Conservation (phyloP, 768 basidiomycete genomes). For the Trametes cingulata region DNA sequence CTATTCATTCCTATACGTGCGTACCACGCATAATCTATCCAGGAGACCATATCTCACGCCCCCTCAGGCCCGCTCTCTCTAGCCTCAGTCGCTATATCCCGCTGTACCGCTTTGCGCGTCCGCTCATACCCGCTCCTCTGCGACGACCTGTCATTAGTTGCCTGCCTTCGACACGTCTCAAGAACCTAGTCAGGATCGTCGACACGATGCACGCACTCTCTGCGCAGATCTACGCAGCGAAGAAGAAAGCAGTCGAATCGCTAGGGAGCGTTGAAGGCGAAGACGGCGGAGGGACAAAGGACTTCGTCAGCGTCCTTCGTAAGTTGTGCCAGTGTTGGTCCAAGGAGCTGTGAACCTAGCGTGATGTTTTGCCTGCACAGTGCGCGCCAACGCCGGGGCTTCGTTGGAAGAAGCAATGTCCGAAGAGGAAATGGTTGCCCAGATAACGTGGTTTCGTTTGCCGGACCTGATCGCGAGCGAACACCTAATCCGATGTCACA, state of each 20-base stretch:
- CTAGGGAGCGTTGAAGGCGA: not conserved
- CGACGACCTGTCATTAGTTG: conserved; percentile 36
- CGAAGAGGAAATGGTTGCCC: not conserved
- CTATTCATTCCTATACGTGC: conserved; percentile 17
- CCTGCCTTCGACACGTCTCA: conserved; percentile 36
- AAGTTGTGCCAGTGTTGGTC: not conserved
- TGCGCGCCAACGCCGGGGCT: not conserved
- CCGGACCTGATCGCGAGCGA: too few species aligned
- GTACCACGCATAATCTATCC: not conserved
- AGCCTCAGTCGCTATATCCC: not conserved
- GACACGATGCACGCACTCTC: conserved; percentile 39
- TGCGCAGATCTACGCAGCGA: conserved; percentile 37
- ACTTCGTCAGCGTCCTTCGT: conserved; percentile 2
- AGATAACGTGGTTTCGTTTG: too few species aligned
- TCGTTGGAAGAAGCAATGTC: not conserved
- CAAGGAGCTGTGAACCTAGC: too few species aligned
- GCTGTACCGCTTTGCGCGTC: conserved; percentile 4
- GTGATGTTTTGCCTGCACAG: not conserved
- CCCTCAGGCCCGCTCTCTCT: not conserved
- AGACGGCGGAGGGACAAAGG: not conserved
- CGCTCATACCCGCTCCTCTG: conserved; percentile 28
- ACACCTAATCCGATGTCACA: too few species aligned
- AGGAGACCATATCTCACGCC: not conserved
- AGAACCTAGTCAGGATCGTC: conserved; percentile 34
- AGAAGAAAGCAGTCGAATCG: conserved; percentile 35